Evolutionary conservation across 495 filamentous ascomycete genomes (phyloP), one percentile per base, ranked within the genome.

Genomic region (Talaromyces trachyspermus): DNA sequence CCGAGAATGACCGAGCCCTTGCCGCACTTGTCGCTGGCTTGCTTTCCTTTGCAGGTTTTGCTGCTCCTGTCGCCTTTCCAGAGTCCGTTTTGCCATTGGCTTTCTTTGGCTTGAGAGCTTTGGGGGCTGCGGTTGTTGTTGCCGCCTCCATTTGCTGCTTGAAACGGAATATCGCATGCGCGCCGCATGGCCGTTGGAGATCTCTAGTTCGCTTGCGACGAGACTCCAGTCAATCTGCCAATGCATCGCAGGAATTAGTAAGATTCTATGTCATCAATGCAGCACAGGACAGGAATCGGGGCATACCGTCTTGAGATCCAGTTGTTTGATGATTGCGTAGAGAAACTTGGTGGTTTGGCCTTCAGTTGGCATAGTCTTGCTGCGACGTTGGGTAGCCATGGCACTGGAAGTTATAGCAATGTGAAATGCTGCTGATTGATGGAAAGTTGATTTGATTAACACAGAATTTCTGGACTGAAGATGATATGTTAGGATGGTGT

Each of bases 131-230:
- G 2, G 54, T 49, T 6, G 51, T 62, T 5, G 54, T 49, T 8
- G 50, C 60, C 18, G 73, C 73, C 48, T 81, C 78, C 71, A 80
- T 79, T 43, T 79, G 74, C 49, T 74, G 68, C 48, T 68, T 69
- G 67, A 88, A 86, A 32, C 85, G 79, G 79, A 81, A 61, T 78
- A 89, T 26, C 85, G 82, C 85, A 89, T 89, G 37, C 85, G 82
- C 24, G 85, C 84, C 7, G 85, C 85, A 61, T 89, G 85, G 55
- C 84, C 85, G 57, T 88, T 89, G 51, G 83, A 84, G 48, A 88
- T 86, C 45, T 76, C 70, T 2, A 74, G 60, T 36, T 82, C 69
- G 5, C 62, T 48, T 19, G 85, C 84, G 19, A 89, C 83, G 46
- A 71, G 61, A 51, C 76, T 80, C 85, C 85, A 89, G 59, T 89